phyloP scores from a whole-genome alignment of 2,329 filamentous ascomycete genomes.

The Davidsoniella eucalypti region DNA sequence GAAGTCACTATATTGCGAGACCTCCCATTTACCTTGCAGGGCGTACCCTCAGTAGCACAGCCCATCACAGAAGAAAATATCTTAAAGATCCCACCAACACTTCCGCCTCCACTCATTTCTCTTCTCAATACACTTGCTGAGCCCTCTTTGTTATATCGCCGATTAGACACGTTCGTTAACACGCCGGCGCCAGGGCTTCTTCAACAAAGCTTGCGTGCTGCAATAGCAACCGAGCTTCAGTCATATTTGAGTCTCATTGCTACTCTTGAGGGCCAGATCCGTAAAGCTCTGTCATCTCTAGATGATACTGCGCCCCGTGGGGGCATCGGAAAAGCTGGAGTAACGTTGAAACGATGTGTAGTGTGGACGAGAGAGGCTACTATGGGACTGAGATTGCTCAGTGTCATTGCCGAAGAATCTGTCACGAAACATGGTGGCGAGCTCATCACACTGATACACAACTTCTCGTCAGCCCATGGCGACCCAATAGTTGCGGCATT shows the following conservation, averaged over 20 bases:
- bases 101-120: conserved; percentile 73
- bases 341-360: conserved; percentile 87
- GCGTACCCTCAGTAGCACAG: conserved; percentile 72
- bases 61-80: conserved; percentile 54
- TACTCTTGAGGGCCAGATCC: conserved; percentile 81
- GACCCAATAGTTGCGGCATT: conserved; percentile 90
- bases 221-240: conserved; percentile 67
- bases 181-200: conserved; percentile 70
- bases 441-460: conserved; percentile 83
- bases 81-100: conserved; percentile 58
- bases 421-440: conserved; percentile 72
- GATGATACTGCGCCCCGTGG: conserved; percentile 49
- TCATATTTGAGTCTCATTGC: conserved; percentile 84
- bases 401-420: conserved; percentile 82
- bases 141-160: conserved; percentile 78
- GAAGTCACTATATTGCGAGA: conserved; percentile 58
- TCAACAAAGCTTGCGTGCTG: conserved; percentile 77
- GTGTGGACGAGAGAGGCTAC: conserved; percentile 97
- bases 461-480: conserved; percentile 82
- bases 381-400: conserved; percentile 86
- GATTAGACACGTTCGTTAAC: conserved; percentile 66
- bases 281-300: conserved; percentile 60
- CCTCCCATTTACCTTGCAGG: conserved; percentile 83
- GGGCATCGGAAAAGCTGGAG: conserved; percentile 68
- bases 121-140: conserved; percentile 82